Base-by-base conservation (phyloP, 805 yeast species). In the Tetrapisispora iriomotensis region DNA sequence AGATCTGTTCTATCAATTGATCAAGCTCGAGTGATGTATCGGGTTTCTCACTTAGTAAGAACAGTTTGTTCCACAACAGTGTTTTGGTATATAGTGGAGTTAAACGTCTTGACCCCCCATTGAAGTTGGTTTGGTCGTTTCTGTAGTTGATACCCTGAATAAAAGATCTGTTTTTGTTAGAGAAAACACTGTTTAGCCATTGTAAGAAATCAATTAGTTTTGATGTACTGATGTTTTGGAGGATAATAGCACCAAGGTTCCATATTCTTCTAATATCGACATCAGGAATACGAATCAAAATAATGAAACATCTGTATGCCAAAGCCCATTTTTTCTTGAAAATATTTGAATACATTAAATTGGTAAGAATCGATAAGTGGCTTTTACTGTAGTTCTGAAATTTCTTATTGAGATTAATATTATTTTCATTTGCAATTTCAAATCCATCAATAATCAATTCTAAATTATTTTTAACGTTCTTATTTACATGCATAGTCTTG, bases 181-280 rank as follows among this genome's bases (percentile, higher is more conserved):
- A 48, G 36, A 41, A 54, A 5, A 53, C 53, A 26, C 44, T 49
- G 33, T 46, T 51, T 48, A 59, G 44, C 61, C 60, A 59, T 23
- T 49, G 51, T 32, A 55, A 33, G 42, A 54, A 51, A 14, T 51
- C 53, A 10, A 54, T 22, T 9, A 47, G 38, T 21, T 40, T 46
- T 13, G 35, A 39, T 15, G 46, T 39, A 12, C 44, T 39, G 10
- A 42, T 30, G 6, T 51, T 45, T 24, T 51, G 49, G 18, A 80
- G 50, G 5, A 80, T 73, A 43, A 75, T 79, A 5, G 75, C 55
- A 0, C 82, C 87, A 1, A 79, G 27, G 0, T 81, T 72, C 88
- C 88, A 82, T 9, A 79, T 51, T 3, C 70, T 58, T 39, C 76
- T 61, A 6, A 79, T 53, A 51, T 81, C 84, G 9, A 74, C 65